Evolutionary conservation across 805 yeast genomes (phyloP), one percentile per base, ranked within the genome.

Genomic region (Tetrapisispora fleetii): DNA sequence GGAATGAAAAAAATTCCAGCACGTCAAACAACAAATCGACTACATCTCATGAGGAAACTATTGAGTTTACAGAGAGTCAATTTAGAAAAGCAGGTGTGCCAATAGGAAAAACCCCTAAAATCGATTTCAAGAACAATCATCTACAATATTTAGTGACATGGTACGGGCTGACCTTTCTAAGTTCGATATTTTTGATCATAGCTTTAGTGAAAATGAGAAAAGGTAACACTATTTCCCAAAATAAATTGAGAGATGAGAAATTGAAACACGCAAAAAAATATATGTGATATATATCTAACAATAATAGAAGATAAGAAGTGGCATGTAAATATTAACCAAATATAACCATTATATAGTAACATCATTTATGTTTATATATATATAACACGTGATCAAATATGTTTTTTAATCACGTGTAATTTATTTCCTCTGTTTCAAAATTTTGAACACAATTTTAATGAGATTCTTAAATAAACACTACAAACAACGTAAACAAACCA

Each of bases 81-180:
- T 80, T 85, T 58, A 68, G 80, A 48, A 77, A 74, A 50, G 83
- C 86, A 5, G 99, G 99, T 47, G 91, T 91, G 7, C 99, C 99
- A 11, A 64, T 93, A 11, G 99, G 96, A 1, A 80, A 83, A 48
- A 67, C 73, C 9, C 90, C 96, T n/a, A 79, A 79, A 56, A 78
- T 91, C 33, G 90, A 82, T 55, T 76, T 87, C 61, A 80, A 84
- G 52, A 93, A 93, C 64, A 88, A 89, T 61, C 99, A 93, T 62
- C 68, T 90, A 64, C 96, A 91, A 64, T 93, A 93, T 64, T 69
- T 93, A 59, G 79, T 88, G 19, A 93, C 99, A 0, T 93, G 99
- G 99, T 91, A 86, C 64, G 95, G 96, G 0, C 75, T 91, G 40
- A 80, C 89, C 1, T 58, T 85, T 38, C 77, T 86, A 37, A 83